Conservation (phyloP, 768 basidiomycete genomes). For the Sistotremastrum suecicum region DNA sequence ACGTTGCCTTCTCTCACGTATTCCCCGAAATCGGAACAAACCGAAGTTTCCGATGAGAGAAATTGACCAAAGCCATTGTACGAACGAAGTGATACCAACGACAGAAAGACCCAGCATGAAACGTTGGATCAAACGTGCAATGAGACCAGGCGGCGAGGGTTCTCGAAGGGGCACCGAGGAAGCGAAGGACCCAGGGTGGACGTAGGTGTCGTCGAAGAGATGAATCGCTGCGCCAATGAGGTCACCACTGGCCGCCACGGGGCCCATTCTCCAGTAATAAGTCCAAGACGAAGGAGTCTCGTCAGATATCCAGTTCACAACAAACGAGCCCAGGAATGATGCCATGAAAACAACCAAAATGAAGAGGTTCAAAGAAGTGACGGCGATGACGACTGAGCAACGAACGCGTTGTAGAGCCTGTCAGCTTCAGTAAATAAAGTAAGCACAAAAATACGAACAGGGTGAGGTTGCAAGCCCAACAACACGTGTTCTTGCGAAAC, state of each 20-base stretch:
- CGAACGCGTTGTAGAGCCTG: constrained; percentile 7
- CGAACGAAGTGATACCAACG: constrained; percentile 60
- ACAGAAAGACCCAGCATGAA: constrained; percentile 67
- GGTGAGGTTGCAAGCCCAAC: constrained; percentile 69
- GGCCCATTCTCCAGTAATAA: constrained; percentile 31
- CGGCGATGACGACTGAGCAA: constrained; percentile 45
- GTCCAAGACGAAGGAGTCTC: constrained; percentile 33
- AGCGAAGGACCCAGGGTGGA: constrained; percentile 5
- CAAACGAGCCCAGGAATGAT: constrained; percentile 56
- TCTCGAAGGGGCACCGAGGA: constrained; percentile 11
- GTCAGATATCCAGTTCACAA: constrained; percentile 34
- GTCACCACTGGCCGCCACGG: constrained; percentile 43
- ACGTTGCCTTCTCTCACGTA: constrained; percentile 33
- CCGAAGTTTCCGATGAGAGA: constrained; percentile 56
- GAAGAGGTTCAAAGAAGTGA: constrained; percentile 46
- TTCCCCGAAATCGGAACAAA: constrained; percentile 49
- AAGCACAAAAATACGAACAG: constrained; percentile 19
- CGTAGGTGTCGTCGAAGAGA: constrained; percentile 22
- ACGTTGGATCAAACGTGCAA: constrained; percentile 48
- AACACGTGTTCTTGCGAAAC: constrained; percentile 56
- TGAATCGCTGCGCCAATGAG: constrained; percentile 49
- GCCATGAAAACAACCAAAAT: constrained; percentile 50
- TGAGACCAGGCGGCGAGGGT: constrained; percentile 26
- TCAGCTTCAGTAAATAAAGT: constrained; percentile 1
- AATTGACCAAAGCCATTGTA: constrained; percentile 54